Evolutionary conservation across 129 eudicot species (phyloP), one percentile per base, ranked within the genome.

Genomic region (Flaveria linearis): DNA sequence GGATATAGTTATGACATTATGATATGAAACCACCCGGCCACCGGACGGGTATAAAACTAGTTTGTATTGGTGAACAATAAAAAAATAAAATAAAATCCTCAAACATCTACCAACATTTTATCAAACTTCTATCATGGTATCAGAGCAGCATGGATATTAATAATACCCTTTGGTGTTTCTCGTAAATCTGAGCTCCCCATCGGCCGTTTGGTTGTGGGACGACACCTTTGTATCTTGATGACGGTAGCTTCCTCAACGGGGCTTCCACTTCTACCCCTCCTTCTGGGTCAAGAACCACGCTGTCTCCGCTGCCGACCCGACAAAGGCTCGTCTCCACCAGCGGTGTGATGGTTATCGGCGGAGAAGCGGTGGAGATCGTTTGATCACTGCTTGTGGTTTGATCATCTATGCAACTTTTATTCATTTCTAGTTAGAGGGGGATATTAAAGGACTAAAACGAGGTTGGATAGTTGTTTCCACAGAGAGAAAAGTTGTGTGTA

Each of bases 171-270:
- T 85, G 92, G 68, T 93, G 96, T 73, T 88, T 93, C 76, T 90
- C 98, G 73, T 93, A 93, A 58, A 93, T 93, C 79, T 93, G 98
- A 43, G 98, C 97, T 0, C 98, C 98, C 96, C 96, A 93, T 20
- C 96, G 81, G 9, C 98, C 98, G 58, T 93, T 93, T 0, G 96
- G 98, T 77, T 93, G 98, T 0, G 98, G 97, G 43, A 93, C 98
- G 22, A 93, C 98, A 0, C 98, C 98, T 69, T 93, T 93, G 86
- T 68, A 92, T 57, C 83, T 68, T 7, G 98, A 92, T 0, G 98
- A 92, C 2, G 95, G 96, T 5, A 92, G 90, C 81, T 92, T 92
- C 16, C 83, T 77, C 13, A 92, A 92, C 72, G 87, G 93, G 9
- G 90, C 90, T 74, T 89, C 98, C 13, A 87, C 92, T 76, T 85